These are phyloP conservation scores for Luvunga scandens DNA, from an alignment of 345 rosid genomes.

Conservation along the genomic window DNA sequence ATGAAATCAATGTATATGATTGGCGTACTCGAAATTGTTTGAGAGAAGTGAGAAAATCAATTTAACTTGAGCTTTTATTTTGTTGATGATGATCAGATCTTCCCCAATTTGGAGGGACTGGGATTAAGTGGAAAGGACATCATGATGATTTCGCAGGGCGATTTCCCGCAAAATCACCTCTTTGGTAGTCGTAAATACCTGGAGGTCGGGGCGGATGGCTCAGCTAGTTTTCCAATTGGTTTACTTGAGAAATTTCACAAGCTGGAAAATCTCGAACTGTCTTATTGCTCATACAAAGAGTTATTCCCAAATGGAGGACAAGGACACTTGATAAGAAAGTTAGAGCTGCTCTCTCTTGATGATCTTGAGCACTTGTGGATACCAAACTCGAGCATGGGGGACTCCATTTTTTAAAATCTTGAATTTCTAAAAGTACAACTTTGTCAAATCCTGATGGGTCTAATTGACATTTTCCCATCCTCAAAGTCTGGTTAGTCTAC, in stretches of 20 bases:
- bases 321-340: neutral
- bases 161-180: neutral
- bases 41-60: neutral
- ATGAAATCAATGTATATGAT: too few relatives aligned
- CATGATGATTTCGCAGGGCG: neutral
- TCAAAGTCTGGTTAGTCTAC: neutral
- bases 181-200: conserved; percentile 1
- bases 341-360: rapidly evolving
- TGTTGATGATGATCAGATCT: too few relatives aligned
- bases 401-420: conserved; percentile 5
- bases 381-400: neutral
- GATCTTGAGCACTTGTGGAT: conserved; percentile 6
- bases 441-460: neutral
- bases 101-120: too few relatives aligned
- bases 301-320: neutral
- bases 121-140: neutral
- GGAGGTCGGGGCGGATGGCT: neutral
- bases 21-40: too few relatives aligned
- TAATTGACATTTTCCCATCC: neutral
- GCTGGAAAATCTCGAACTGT: neutral
- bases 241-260: neutral
- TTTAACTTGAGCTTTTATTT: too few relatives aligned
- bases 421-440: neutral
- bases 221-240: neutral
- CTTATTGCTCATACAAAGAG: neutral